Evolutionary conservation across 768 basidiomycete genomes (phyloP), one percentile per base, ranked within the genome.

Genomic region (Boletus insuetus): DNA sequence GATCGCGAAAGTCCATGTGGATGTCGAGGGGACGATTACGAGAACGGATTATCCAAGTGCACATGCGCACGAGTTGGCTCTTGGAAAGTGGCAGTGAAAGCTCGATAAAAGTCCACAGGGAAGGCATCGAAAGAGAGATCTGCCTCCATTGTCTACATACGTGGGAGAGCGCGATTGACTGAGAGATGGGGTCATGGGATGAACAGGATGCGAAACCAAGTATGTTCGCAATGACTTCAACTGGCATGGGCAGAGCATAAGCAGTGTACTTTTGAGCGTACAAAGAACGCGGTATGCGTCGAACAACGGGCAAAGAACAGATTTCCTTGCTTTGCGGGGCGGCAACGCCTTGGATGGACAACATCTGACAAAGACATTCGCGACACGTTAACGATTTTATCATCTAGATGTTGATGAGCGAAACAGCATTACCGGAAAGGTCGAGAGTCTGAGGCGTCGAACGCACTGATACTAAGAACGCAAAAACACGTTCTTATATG

Each of bases 1-100:
- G 77, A 67, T 86, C 84, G 17, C 84, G 81, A 58, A 85, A 75
- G 62, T 85, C 83, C 58, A 85, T 74, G 43, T 76, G 65, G 44
- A 86, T 73, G 56, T 81, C 73, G 46, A 86, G 73, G 1, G 83
- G 77, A 49, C 71, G 69, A 13, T 62, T 55, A 22, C 70, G 68
- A 11, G 84, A 85, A n/a, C 82, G 75, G 14, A 58, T 53, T 8
- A 85, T 63, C 65, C 73, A 80, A 20, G 74, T 56, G 2, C 67
- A 49, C 6, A 74, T 65, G 48, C 76, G 75, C 17, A 62, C 51
- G 5, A 79, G 58, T 56, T 81, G 78, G 7, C 53, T 58, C 8
- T 60, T 54, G n/a, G 68, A 72, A 12, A 74, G 66, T 3, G 82
- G 81, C 50, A 73, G 75, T 11, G 75, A 74, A 47, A 85, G 68